Base-by-base conservation (phyloP, 495 filamentous ascomycete species). In the Aspergillus asperescens region DNA sequence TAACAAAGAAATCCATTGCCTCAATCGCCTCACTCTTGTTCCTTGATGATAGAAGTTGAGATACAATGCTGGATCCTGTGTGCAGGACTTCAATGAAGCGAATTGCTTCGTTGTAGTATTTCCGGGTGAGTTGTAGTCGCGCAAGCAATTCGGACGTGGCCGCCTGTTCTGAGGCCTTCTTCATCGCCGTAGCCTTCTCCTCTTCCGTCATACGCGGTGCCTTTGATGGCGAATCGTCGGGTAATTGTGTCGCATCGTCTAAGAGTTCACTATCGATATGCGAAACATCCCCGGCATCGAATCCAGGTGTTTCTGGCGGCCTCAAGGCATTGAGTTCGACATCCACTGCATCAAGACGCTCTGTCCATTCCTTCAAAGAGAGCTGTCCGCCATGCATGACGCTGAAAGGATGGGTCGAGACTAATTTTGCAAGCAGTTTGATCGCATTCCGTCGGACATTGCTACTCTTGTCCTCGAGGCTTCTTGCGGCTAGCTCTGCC, bases 21-120 rank as follows among this genome's bases (percentile, higher is more conserved):
- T 97, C 94, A 50, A 97, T 95, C 20, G 96, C 88, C 66, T 99
- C 93, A 55, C 86, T 94, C 75, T 97, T 97, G 73, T 97, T 99
- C 62, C 87, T 89, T 12, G 91, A 92, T 5, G 87, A 85, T 8
- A 99, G 77, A 5, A 99, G 78, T 68, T 95, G 92, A 54, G 85
- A 88, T 15, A 97, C 82, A 10, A 83, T 77, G 2, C 69, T 73
- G 0, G 89, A 91, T 27, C 87, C 88, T 10, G 82, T 78, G 60
- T 96, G 90, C 15, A 99, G 73, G n/a, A 92, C 87, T 52, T 95
- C 86, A 58, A 97, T 95, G 66, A 99, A 99, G 38, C 86, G 84
- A 38, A 97, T 77, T 13, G 94, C 93, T 66, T 97, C 92, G 16
- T 75, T 77, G 65, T 95, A 96, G 67, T 95, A 97, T 48, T 92